These are phyloP conservation scores for Boechera stricta DNA, from an alignment of 345 rosid genomes.

Conservation along the genomic window DNA sequence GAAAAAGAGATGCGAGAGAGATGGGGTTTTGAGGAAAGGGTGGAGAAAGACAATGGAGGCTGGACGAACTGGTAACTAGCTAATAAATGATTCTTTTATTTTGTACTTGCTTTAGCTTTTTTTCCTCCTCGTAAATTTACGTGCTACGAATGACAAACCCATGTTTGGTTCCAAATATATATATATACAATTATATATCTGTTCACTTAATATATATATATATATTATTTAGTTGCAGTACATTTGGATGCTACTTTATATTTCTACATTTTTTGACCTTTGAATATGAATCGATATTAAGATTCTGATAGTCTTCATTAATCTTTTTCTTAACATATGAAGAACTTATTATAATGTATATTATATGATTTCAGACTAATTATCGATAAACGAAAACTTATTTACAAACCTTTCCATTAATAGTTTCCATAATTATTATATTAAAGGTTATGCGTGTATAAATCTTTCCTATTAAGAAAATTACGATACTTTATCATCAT, in stretches of 20 bases:
- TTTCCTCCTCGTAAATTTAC: constrained; percentile 33
- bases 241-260: constrained; percentile 12
- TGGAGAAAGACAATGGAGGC: constrained; percentile 52
- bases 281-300: neutral
- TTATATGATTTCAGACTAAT: neutral
- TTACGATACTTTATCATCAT: neutral
- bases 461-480: neutral
- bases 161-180: constrained; percentile 33
- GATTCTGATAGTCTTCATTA: neutral
- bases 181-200: neutral
- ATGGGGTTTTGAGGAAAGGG: constrained; percentile 42
- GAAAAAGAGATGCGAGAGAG: constrained; percentile 32
- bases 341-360: neutral
- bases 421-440: neutral
- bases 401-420: neutral
- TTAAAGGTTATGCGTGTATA: neutral
- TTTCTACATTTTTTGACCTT: neutral
- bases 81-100: constrained; percentile 38
- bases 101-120: constrained; percentile 34
- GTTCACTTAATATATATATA: neutral
- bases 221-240: neutral
- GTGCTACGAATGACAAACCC: constrained; percentile 25
- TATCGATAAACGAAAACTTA: neutral
- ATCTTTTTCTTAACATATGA: neutral
- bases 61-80: constrained; percentile 43